phyloP scores from a whole-genome alignment of 2,329 filamentous ascomycete genomes.

The Elsinoe fawcettii region DNA sequence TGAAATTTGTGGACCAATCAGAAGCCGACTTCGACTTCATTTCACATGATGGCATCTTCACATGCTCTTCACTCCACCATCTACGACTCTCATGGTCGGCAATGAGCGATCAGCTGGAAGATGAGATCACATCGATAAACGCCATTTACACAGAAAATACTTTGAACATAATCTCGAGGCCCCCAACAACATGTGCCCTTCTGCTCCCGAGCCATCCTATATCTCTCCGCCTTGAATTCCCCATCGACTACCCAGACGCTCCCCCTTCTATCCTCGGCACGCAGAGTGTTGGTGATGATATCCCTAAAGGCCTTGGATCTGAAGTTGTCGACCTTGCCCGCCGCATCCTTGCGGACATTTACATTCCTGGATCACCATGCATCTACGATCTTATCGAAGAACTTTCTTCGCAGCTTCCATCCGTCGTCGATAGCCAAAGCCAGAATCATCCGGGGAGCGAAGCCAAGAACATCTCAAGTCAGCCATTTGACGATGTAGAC shows the following conservation, averaged over 20 bases:
- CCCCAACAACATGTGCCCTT: slow-evolving; percentile 48
- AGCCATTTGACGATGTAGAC: slow-evolving; percentile 25
- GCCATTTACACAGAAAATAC: slow-evolving; percentile 71
- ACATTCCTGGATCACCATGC: slow-evolving; percentile 67
- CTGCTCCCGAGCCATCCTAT: slow-evolving; percentile 56
- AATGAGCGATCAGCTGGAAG: slow-evolving; percentile 40
- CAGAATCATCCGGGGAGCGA: slow-evolving; percentile 11
- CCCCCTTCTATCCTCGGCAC: slow-evolving; percentile 69
- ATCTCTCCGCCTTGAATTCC: slow-evolving; percentile 57
- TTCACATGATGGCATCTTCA: background rate
- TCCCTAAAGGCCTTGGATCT: slow-evolving; percentile 62
- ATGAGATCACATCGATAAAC: slow-evolving; percentile 76
- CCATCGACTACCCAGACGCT: slow-evolving; percentile 63
- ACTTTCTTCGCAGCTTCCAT: slow-evolving; percentile 27
- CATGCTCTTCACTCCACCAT: background rate
- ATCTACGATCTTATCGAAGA: slow-evolving; percentile 83
- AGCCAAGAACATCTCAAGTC: slow-evolving; percentile 25
- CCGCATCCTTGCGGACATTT: slow-evolving; percentile 59
- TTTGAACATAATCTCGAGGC: slow-evolving; percentile 32
- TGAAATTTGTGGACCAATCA: slow-evolving; percentile 2
- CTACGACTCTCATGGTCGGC: background rate
- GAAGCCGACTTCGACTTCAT: background rate
- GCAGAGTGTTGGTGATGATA: slow-evolving; percentile 63
- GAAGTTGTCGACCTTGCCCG: slow-evolving; percentile 62
- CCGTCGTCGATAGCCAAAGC: slow-evolving; percentile 21